Conservation (phyloP, 106 monocot species). For the Dioscorea dumetorum region DNA sequence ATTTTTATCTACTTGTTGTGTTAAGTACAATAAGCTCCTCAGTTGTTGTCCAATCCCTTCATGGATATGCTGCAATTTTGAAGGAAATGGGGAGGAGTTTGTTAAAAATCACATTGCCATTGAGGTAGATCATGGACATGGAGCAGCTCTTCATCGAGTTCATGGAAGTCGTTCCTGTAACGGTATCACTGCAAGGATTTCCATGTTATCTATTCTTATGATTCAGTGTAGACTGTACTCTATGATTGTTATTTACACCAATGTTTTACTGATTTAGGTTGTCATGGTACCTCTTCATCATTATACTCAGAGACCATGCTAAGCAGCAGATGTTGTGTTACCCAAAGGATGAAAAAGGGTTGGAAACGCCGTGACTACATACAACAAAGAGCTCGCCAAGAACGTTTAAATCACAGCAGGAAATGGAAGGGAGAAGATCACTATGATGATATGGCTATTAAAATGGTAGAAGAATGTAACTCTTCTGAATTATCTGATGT, state of each 20-base stretch:
- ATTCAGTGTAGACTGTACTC: background rate
- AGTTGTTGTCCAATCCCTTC: constrained; percentile 47
- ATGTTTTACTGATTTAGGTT: constrained; percentile 21
- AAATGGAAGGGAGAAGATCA: constrained; percentile 35
- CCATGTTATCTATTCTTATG: constrained; percentile 2
- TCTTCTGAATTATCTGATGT: constrained; percentile 8
- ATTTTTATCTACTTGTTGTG: background rate
- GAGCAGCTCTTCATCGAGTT: constrained; percentile 13
- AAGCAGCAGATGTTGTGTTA: constrained; percentile 24
- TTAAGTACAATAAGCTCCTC: constrained; percentile 65
- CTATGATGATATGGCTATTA: constrained; percentile 23
- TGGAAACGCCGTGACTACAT: constrained; percentile 51
- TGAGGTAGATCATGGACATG: constrained; percentile 12
- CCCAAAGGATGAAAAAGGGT: constrained; percentile 38
- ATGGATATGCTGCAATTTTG: constrained; percentile 56
- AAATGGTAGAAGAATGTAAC: constrained; percentile 39
- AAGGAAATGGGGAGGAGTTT: constrained; percentile 35
- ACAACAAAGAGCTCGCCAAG: constrained; percentile 74
- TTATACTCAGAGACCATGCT: constrained; percentile 20
- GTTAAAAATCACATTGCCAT: constrained; percentile 21
- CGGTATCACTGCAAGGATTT: constrained; percentile 20
- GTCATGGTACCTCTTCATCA: constrained; percentile 11
- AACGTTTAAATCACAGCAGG: constrained; percentile 70
- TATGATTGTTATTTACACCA: background rate
- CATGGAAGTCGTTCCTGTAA: constrained; percentile 15